Conservation (phyloP, 306 rosid species). For the Lathyrus sativus region DNA sequence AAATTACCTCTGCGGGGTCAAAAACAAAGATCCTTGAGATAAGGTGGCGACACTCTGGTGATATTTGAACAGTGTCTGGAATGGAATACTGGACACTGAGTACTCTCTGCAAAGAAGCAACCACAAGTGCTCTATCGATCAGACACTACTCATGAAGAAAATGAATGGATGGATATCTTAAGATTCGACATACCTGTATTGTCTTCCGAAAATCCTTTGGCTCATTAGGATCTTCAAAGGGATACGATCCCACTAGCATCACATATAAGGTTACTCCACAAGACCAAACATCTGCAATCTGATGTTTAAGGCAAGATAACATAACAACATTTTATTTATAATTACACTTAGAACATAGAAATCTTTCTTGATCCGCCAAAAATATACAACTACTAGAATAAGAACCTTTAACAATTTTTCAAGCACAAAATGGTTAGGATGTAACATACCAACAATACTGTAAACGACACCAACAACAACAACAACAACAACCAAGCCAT, state of each 20-base stretch:
- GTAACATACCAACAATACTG: conserved; percentile 3
- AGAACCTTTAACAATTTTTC: not conserved
- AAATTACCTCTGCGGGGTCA: conserved; percentile 73
- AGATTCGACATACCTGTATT: conserved; percentile 60
- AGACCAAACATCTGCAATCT: conserved; percentile 98
- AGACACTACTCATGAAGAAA: conserved; percentile 10
- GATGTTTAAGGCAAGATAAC: conserved; percentile 39
- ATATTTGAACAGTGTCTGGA: conserved; percentile 73
- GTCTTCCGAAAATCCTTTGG: conserved; percentile 90
- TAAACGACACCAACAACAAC: not conserved
- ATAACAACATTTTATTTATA: conserved; percentile 14
- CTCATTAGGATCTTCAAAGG: conserved; percentile 90
- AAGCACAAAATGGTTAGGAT: conserved; percentile 4
- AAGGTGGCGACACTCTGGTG: conserved; percentile 69
- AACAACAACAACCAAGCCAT: too few species aligned
- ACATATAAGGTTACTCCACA: conserved; percentile 95
- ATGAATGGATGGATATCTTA: conserved; percentile 8
- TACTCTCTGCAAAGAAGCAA: conserved; percentile 62
- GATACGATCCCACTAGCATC: conserved; percentile 87
- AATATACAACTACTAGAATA: not conserved
- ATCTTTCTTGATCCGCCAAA: not conserved
- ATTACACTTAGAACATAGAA: not conserved
- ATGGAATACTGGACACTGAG: conserved; percentile 82
- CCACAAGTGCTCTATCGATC: conserved; percentile 38
- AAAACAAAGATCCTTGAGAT: conserved; percentile 86